These are phyloP conservation scores for Dryas octopetala DNA, from an alignment of 306 rosid genomes.

Conservation along the genomic window DNA sequence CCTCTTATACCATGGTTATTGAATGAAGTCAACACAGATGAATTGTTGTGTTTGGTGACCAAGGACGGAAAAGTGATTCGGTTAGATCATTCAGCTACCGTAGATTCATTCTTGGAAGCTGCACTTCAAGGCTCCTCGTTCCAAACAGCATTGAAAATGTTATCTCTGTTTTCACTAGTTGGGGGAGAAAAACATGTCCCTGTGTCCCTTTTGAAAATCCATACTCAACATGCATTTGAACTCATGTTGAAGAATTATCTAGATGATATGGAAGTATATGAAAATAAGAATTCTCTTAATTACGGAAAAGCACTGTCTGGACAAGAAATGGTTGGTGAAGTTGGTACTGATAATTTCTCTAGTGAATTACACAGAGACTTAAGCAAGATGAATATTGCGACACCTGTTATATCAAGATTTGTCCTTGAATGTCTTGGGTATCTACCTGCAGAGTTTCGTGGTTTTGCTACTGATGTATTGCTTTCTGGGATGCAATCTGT, in stretches of 20 bases:
- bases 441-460: slow-evolving; percentile 68
- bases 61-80: slow-evolving; percentile 79
- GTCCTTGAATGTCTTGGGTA: slow-evolving; percentile 68
- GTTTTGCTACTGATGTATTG: slow-evolving; percentile 70
- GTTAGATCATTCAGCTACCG: slow-evolving; percentile 67
- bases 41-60: slow-evolving; percentile 76
- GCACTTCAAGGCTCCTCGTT: slow-evolving; percentile 75
- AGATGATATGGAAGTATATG: slow-evolving; percentile 41
- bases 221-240: slow-evolving; percentile 66
- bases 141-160: slow-evolving; percentile 69
- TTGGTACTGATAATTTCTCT: slow-evolving; percentile 36
- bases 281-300: slow-evolving; percentile 29
- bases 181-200: slow-evolving; percentile 80
- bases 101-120: slow-evolving; percentile 75
- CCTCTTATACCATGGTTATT: slow-evolving; percentile 77
- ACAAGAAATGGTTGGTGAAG: slow-evolving; percentile 22
- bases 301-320: slow-evolving; percentile 33
- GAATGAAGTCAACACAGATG: slow-evolving; percentile 61
- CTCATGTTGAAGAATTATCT: slow-evolving; percentile 57
- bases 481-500: slow-evolving; percentile 75
- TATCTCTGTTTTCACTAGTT: slow-evolving; percentile 59
- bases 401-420: slow-evolving; percentile 60
- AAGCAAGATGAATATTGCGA: slow-evolving; percentile 41
- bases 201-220: slow-evolving; percentile 72
- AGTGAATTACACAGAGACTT: slow-evolving; percentile 39